phyloP scores from a whole-genome alignment of 768 basidiomycete species.

The Boletus barrowsii region DNA sequence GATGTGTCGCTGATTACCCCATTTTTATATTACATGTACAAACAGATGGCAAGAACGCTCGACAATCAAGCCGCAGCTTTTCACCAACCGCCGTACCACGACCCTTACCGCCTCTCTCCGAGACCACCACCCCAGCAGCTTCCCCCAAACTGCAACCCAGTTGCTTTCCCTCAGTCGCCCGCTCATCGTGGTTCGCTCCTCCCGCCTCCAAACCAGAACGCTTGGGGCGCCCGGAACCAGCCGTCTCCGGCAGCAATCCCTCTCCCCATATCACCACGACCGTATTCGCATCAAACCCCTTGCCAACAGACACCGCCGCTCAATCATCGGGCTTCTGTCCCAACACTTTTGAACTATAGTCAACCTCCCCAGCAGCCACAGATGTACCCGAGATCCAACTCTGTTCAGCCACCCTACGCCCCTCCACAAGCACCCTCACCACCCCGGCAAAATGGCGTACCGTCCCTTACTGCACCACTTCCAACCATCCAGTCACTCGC shows the following conservation, averaged over 20 bases:
- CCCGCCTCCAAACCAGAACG: conserved; percentile 24
- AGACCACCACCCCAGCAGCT: conserved; percentile 22
- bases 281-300: conserved; percentile 13
- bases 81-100: conserved; percentile 23
- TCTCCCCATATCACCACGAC: conserved; percentile 21
- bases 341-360: conserved; percentile 15
- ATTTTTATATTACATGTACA: conserved; percentile 26
- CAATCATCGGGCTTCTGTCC: conserved; percentile 23
- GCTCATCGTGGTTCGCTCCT: conserved; percentile 19
- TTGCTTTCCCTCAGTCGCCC: conserved; percentile 12
- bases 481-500: conserved; percentile 63
- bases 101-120: conserved; percentile 23
- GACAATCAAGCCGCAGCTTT: conserved; percentile 44
- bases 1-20: conserved; percentile 14
- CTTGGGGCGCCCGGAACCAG: conserved; percentile 17
- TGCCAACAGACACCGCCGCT: conserved; percentile 23
- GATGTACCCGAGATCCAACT: conserved; percentile 18
- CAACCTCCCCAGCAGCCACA: conserved; percentile 24
- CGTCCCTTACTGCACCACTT: conserved; percentile 63
- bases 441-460: conserved; percentile 25
- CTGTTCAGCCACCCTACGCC: conserved; percentile 14
- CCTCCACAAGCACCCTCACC: conserved; percentile 26
- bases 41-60: conserved; percentile 62
- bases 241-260: conserved; percentile 16
- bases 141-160: conserved; percentile 14